Evolutionary conservation across 169 alveolate genomes (phyloP).

Genomic region (Blepharisma undulans): DNA sequence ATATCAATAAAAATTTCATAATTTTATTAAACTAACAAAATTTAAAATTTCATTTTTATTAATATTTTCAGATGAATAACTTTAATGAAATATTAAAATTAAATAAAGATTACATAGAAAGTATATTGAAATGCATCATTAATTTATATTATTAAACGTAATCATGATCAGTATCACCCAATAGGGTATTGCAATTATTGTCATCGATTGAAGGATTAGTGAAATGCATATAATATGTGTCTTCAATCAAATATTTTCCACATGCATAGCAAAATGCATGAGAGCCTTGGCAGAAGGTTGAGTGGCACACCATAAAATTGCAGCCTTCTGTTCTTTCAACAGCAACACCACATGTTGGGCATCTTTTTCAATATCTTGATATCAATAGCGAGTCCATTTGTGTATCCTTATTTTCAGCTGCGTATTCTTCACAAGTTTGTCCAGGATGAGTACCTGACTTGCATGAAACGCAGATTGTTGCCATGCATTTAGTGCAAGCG

Average conservation of each 20-base stretch:
- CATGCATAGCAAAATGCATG: constrained; percentile 12
- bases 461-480: not conserved
- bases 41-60: not conserved
- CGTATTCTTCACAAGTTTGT: not conserved
- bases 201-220: not conserved
- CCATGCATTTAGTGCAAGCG: not conserved
- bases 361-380: constrained; percentile 1
- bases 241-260: constrained; percentile 10
- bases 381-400: not conserved
- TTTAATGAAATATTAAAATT: too few species aligned
- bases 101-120: not conserved
- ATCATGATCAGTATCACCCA: not conserved
- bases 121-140: too few species aligned
- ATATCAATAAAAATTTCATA: not conserved
- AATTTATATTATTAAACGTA: not conserved
- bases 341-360: constrained; percentile 31
- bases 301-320: not conserved
- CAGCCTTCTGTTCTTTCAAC: constrained; percentile 8
- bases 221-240: not conserved
- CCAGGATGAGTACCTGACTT: not conserved
- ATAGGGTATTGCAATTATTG: not conserved
- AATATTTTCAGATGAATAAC: too few species aligned
- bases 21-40: not conserved
- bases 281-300: not conserved
- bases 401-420: not conserved